These are phyloP conservation scores for Dentipellis sp. DNA, from an alignment of 768 basidiomycete species.

Conservation along the genomic window DNA sequence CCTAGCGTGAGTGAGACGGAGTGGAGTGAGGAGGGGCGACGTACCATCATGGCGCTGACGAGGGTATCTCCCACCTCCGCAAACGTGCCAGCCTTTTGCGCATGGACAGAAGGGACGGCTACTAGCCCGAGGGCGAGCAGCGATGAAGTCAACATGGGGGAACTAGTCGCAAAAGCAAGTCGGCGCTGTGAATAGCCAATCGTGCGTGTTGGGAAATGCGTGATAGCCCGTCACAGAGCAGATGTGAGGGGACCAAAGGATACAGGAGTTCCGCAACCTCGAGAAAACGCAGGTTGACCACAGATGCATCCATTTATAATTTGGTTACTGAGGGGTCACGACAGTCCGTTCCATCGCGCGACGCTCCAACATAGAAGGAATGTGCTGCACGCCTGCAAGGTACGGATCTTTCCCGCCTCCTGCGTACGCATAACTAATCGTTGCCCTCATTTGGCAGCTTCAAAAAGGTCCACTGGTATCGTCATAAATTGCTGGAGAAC, in stretches of 20 bases:
- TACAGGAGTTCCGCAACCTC: too few relatives aligned
- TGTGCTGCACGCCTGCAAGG: too few relatives aligned
- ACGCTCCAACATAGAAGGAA: too few relatives aligned
- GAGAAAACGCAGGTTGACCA: too few relatives aligned
- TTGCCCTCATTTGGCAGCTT: too few relatives aligned
- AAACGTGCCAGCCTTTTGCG: conserved; percentile 19
- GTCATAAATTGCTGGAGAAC: too few relatives aligned
- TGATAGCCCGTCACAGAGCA: not conserved
- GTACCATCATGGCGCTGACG: conserved; percentile 48
- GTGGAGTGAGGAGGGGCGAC: conserved; percentile 9
- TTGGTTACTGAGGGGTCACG: too few relatives aligned
- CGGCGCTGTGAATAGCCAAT: not conserved
- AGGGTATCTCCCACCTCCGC: conserved; percentile 28
- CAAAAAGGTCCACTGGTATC: too few relatives aligned
- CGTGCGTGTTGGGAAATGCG: not conserved
- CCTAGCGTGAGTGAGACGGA: not conserved
- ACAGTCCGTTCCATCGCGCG: too few relatives aligned
- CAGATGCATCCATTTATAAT: too few relatives aligned
- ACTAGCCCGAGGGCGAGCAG: conserved; percentile 39
- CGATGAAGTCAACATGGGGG: conserved; percentile 24
- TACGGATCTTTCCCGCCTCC: too few relatives aligned
- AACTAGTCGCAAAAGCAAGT: not conserved
- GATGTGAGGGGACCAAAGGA: not conserved
- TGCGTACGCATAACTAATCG: too few relatives aligned
- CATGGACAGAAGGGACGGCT: conserved; percentile 17